Evolutionary conservation across 2,329 filamentous ascomycete genomes (phyloP), one percentile per base, ranked within the genome.

Genomic region (Neofusicoccum umdonicola): DNA sequence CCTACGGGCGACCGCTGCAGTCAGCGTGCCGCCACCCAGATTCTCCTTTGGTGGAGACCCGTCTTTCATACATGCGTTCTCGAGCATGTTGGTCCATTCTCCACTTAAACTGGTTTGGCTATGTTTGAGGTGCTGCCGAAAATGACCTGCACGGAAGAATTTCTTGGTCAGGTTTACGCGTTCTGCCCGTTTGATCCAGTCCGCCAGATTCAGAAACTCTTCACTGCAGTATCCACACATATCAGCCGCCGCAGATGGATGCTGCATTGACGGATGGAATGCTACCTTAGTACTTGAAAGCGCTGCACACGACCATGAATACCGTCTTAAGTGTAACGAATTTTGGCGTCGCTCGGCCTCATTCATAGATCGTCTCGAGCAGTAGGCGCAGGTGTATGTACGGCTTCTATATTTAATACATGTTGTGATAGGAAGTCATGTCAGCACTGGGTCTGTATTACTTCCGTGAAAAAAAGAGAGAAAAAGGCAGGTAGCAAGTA

Each of bases 31-130:
- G 56, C 76, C 67, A 34, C 70, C 69, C 54, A 76, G 68, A 31
- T 76, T 73, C 65, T 78, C 76, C 69, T 80, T 78, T 56, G 83
- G 84, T 35, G 87, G 83, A 62, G 87, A 86, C 72, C 97, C 92
- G 74, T 96, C 93, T 77, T 93, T 88, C 92, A 98, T 96, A 80
- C 95, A 99, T 4, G 93, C 92, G 74, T 92, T 96, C 76, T 99
- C 95, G 39, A 99, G 83, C 85, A 97, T 93, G 78, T 98, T 98
- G 12, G 95, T 99, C 95, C 95, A 99, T 78, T 98, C 98, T 37
- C 95, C 95, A 77, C 93, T 97, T 0, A 92, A 94, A 41, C 95
- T 94, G 41, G 91, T 92, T 78, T 98, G 95, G 76, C 93, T 97
- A 77, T 99, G 95, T 82, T 98, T 99, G 65, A 99, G 83, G 78